A percentile compares a stretch with the other conserved stretches of the same genome.
These are phyloP conservation scores for Inga leiocalycina DNA, from an alignment of 306 rosid genomes.

Conservation along the genomic window DNA sequence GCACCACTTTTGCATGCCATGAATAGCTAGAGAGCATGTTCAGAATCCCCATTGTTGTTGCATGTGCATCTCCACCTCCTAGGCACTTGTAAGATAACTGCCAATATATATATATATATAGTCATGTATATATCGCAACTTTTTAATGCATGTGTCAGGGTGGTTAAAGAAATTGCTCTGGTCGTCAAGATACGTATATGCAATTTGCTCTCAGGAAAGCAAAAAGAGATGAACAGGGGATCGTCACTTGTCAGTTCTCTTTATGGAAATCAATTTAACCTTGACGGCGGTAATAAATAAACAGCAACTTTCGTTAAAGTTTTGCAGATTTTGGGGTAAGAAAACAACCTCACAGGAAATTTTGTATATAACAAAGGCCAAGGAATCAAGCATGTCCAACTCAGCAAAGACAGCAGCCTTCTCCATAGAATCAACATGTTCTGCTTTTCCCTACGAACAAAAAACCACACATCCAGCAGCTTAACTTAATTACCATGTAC, in stretches of 20 bases:
- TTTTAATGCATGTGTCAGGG: not conserved
- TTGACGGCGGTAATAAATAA: not conserved
- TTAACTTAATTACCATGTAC: not conserved
- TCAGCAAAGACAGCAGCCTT: constrained; percentile 25
- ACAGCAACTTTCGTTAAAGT: not conserved
- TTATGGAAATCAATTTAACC: not conserved
- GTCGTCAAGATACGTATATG: not conserved
- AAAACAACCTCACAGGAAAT: constrained; percentile 49
- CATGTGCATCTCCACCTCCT: constrained; percentile 48
- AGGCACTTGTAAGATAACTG: constrained; percentile 53
- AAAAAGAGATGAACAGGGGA: not conserved
- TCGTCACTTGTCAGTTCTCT: not conserved
- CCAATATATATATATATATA: not conserved
- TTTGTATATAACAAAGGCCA: constrained; percentile 49
- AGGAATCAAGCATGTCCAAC: constrained; percentile 39
- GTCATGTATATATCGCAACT: not conserved
- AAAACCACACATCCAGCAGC: not conserved
- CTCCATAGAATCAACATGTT: constrained; percentile 22
- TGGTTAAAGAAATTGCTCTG: not conserved
- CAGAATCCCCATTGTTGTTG: constrained; percentile 44
- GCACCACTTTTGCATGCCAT: constrained; percentile 69
- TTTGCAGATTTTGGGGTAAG: not conserved
- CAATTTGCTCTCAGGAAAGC: not conserved
- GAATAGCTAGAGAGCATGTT: constrained; percentile 50
- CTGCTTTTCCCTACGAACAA: constrained; percentile 40